Evolutionary conservation across 805 yeast genomes (phyloP).

Genomic region (Metschnikowia cerradonensis): DNA sequence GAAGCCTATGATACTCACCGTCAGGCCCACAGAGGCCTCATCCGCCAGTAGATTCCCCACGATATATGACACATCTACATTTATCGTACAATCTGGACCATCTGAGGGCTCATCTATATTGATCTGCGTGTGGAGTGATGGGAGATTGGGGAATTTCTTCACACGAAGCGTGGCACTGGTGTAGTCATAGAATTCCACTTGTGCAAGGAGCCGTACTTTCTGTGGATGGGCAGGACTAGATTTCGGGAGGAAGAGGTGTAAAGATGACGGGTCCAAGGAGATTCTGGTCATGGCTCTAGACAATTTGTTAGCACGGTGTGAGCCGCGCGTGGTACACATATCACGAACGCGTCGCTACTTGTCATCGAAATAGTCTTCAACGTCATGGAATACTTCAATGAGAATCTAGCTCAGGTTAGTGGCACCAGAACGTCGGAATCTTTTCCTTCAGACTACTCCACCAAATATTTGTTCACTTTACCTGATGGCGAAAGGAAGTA

Average conservation of each 20-base stretch:
- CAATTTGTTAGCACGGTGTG: not conserved
- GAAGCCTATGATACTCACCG: constrained; percentile 28
- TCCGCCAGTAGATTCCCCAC: constrained; percentile 10
- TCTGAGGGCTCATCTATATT: constrained; percentile 8
- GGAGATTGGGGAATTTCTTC: constrained; percentile 18
- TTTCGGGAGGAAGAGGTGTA: constrained; percentile 19
- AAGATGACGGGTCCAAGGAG: constrained; percentile 24
- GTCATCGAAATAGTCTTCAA: not conserved
- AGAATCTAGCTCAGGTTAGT: not conserved
- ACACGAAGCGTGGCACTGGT: constrained; percentile 14
- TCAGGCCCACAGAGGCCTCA: constrained; percentile 18
- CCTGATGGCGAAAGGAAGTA: constrained; percentile 26
- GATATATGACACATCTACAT: constrained; percentile 12
- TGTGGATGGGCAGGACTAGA: constrained; percentile 21
- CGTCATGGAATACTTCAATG: constrained; percentile 9
- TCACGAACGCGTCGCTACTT: constrained; percentile 1
- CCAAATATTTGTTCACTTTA: constrained; percentile 20
- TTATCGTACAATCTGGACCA: not conserved
- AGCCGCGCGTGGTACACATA: constrained; percentile 1
- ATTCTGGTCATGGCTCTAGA: constrained; percentile 26
- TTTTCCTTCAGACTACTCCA: constrained; percentile 8
- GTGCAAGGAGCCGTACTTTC: constrained; percentile 28
- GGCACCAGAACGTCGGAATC: not conserved
- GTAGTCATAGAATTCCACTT: constrained; percentile 21
- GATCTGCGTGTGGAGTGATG: constrained; percentile 12